Percentiles rank a stretch among this genome's conserved stretches.
These are phyloP conservation scores for Sphaerobolus stellatus DNA, from an alignment of 1,284 basidiomycete genomes.

Conservation along the genomic window DNA sequence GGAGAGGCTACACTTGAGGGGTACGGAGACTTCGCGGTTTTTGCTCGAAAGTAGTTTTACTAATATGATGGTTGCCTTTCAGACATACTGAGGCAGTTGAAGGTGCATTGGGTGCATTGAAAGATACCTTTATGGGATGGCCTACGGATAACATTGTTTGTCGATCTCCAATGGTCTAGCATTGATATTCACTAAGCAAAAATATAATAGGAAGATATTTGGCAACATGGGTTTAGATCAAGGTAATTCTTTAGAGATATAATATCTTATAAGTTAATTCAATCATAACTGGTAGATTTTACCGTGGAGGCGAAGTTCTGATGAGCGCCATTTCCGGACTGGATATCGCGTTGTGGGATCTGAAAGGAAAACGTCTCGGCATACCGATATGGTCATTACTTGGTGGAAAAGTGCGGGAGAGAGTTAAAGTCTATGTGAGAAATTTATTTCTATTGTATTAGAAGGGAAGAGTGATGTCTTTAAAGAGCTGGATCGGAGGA, in stretches of 20 bases:
- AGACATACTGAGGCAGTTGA: slow-evolving; percentile 73
- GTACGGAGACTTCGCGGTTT: background rate
- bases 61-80: background rate
- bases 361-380: slow-evolving; percentile 76
- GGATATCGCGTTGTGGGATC: slow-evolving; percentile 66
- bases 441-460: background rate
- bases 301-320: slow-evolving; percentile 70
- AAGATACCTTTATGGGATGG: slow-evolving; percentile 62
- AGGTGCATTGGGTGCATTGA: slow-evolving; percentile 64
- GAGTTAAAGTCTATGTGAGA: slow-evolving; percentile 51
- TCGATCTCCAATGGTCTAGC: background rate
- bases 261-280: too few relatives aligned
- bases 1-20: slow-evolving; percentile 67
- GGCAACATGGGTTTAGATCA: slow-evolving; percentile 63
- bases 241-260: slow-evolving; percentile 17
- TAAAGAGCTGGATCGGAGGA: slow-evolving; percentile 63
- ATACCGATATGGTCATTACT: slow-evolving; percentile 76
- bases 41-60: background rate
- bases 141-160: slow-evolving; percentile 59
- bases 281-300: slow-evolving; percentile 45
- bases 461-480: background rate
- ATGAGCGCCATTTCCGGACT: slow-evolving; percentile 65
- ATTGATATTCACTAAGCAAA: background rate
- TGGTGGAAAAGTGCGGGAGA: slow-evolving; percentile 67
- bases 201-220: slow-evolving; percentile 53